Percentiles rank a stretch among this genome's conserved stretches.
Conservation (phyloP, 148 eudicot species). For the Amaranthus cruentus region DNA sequence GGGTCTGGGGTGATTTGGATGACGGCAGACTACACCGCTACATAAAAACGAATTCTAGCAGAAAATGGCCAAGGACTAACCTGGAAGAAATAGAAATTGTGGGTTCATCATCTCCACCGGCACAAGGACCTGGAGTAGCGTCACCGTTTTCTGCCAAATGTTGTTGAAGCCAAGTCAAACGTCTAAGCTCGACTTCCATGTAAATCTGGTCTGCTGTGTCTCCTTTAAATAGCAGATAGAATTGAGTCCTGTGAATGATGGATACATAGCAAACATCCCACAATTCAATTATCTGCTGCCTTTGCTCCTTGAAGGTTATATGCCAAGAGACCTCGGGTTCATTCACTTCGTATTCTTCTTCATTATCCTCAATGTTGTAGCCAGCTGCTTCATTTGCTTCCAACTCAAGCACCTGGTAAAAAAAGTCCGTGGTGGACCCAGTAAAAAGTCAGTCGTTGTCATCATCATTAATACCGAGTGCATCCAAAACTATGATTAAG, state of each 20-base stretch:
- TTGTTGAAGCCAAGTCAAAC: slow-evolving; percentile 76
- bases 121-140: slow-evolving; percentile 58
- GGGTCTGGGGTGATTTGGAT: too few species aligned
- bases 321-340: slow-evolving; percentile 61
- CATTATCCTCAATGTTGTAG: slow-evolving; percentile 42
- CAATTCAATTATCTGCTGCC: slow-evolving; percentile 77
- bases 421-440: too few species aligned
- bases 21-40: neutral
- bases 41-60: neutral
- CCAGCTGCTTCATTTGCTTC: slow-evolving; percentile 75
- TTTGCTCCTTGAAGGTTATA: slow-evolving; percentile 61
- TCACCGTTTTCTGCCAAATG: slow-evolving; percentile 74
- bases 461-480: too few species aligned
- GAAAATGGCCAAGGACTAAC: slow-evolving; percentile 25
- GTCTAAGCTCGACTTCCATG: slow-evolving; percentile 85
- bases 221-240: slow-evolving; percentile 74
- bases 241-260: slow-evolving; percentile 83
- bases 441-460: too few species aligned
- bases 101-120: slow-evolving; percentile 59
- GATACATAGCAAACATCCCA: slow-evolving; percentile 88
- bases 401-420: slow-evolving; percentile 53
- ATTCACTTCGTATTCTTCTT: slow-evolving; percentile 31
- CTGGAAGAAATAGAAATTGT: slow-evolving; percentile 72
- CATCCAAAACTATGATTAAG: too few species aligned
- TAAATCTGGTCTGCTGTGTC: slow-evolving; percentile 84